These are phyloP conservation scores for Desmodesmus armatus DNA, from an alignment of 139 green algal species.

Conservation along the genomic window DNA sequence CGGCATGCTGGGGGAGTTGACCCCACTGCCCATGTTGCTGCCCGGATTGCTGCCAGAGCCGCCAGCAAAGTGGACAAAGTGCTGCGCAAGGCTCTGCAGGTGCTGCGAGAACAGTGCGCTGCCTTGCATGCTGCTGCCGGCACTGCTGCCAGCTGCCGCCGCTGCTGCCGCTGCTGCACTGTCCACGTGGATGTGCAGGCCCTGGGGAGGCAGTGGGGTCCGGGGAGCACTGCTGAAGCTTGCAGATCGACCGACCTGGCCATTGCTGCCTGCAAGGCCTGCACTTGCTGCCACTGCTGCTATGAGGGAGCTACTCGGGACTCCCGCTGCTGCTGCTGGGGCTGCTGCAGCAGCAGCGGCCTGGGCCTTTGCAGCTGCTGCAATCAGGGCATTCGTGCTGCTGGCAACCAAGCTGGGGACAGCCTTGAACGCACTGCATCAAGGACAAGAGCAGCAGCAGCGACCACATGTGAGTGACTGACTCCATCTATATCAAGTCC, in stretches of 20 bases:
- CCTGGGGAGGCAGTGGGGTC: background rate
- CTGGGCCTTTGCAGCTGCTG: slow-evolving; percentile 23
- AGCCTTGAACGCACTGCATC: background rate
- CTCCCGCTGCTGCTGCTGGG: background rate
- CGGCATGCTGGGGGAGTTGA: background rate
- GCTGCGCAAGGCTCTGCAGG: background rate
- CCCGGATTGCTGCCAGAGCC: too few relatives aligned
- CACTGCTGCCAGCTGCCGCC: background rate
- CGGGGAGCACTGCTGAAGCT: background rate
- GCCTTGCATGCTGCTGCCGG: slow-evolving; percentile 1
- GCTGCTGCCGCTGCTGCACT: slow-evolving; percentile 7
- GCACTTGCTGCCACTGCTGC: background rate
- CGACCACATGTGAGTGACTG: too few relatives aligned
- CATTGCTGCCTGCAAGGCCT: background rate
- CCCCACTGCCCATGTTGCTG: too few relatives aligned
- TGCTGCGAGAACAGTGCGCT: background rate
- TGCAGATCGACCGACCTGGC: background rate
- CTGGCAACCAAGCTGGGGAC: slow-evolving; percentile 12
- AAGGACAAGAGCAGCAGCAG: too few relatives aligned
- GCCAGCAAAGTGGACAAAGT: too few relatives aligned
- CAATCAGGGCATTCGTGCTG: background rate
- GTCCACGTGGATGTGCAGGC: background rate
- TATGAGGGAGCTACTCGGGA: background rate
- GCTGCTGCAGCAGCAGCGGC: background rate
- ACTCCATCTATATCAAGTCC: too few relatives aligned